Percentiles rank a stretch among this genome's conserved stretches.
Conservation (phyloP, 768 basidiomycete genomes). For the Lentinula detonsa region DNA sequence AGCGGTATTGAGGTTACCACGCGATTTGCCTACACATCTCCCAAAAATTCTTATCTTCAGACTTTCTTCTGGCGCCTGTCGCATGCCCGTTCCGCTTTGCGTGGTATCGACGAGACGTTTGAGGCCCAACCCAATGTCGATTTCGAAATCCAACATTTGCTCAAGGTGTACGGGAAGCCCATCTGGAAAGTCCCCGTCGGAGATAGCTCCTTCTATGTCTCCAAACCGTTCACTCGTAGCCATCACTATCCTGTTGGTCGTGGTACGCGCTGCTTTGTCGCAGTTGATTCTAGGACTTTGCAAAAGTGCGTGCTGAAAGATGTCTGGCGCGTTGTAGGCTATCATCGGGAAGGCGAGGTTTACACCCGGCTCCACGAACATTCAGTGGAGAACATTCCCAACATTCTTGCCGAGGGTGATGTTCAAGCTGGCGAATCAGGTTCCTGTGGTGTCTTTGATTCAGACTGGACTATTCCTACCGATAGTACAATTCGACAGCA, state of each 20-base stretch:
- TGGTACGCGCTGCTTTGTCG: constrained; percentile 13
- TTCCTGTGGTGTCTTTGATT: constrained; percentile 1
- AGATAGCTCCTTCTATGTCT: constrained; percentile 6
- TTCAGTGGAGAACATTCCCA: not conserved
- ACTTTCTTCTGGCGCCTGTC: constrained; percentile 12
- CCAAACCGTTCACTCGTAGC: constrained; percentile 7
- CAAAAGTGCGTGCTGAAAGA: constrained; percentile 10
- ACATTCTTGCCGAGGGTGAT: too few species aligned
- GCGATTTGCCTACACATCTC: not conserved
- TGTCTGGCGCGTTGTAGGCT: constrained; percentile 10
- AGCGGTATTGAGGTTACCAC: too few species aligned
- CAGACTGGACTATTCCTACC: not conserved
- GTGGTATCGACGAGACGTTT: constrained; percentile 10
- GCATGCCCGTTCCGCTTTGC: constrained; percentile 5
- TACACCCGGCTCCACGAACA: constrained; percentile 6
- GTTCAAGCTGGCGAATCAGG: not conserved
- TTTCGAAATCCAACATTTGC: too few species aligned
- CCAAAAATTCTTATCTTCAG: not conserved
- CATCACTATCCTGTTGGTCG: constrained; percentile 11
- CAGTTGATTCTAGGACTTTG: constrained; percentile 1
- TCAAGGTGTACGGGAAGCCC: too few species aligned
- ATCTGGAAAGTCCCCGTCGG: not conserved
- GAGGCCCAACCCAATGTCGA: too few species aligned
- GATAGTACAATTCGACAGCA: constrained; percentile 4
- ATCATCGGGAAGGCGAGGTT: constrained; percentile 9